Evolutionary conservation across 352 stramenopile genomes (phyloP).

Genomic region (Aphanomyces astaci): DNA sequence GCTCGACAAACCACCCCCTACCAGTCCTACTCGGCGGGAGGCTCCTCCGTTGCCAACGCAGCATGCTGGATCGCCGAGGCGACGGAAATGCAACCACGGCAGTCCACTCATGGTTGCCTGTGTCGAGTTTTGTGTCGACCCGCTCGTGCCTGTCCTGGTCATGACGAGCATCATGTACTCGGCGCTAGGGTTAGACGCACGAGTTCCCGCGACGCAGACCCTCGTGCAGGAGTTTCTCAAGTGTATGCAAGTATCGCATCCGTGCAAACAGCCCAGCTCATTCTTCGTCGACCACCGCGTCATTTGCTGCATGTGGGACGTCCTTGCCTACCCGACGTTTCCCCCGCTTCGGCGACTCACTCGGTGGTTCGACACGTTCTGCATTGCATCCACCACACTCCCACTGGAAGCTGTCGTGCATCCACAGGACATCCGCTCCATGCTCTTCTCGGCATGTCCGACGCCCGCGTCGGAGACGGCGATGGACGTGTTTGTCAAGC

Average conservation of each 20-base stretch:
- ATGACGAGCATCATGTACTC: slow-evolving; percentile 1
- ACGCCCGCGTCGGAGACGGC: neutral
- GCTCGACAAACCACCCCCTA: neutral
- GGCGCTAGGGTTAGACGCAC: neutral
- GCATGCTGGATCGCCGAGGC: neutral
- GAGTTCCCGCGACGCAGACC: neutral
- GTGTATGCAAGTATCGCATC: neutral
- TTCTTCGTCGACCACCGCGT: slow-evolving; percentile 1
- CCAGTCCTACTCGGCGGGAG: neutral
- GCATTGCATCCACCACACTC: neutral
- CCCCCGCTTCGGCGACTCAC: neutral
- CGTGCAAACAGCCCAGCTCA: neutral
- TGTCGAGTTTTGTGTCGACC: neutral
- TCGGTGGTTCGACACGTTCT: neutral
- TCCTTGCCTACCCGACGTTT: neutral
- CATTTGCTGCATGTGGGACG: slow-evolving; percentile 6
- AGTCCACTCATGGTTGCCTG: neutral
- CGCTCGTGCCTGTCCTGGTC: neutral
- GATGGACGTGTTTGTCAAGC: neutral
- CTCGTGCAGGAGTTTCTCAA: neutral
- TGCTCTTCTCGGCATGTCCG: neutral
- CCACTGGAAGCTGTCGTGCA: neutral
- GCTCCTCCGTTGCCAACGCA: neutral
- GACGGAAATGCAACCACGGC: neutral
- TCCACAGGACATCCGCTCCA: neutral